phyloP scores from a whole-genome alignment of 78 protist species.

The Tieghemostelium lacteum region DNA sequence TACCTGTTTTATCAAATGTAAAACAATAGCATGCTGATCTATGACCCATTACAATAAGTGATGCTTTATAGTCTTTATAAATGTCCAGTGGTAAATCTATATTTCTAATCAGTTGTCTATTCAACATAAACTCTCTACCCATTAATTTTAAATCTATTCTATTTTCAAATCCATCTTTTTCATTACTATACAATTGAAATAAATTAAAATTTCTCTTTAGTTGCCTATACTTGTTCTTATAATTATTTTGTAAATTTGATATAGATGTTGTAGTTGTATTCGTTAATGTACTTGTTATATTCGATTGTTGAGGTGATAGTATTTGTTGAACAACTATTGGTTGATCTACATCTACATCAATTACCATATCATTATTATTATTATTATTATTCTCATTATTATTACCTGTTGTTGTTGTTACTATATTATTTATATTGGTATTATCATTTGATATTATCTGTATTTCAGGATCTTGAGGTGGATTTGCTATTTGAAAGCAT shows the following conservation, averaged over 20 bases:
- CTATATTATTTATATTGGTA: not conserved
- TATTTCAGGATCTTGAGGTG: not conserved
- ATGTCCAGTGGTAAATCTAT: not conserved
- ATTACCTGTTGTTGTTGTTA: not conserved
- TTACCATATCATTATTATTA: constrained; percentile 4
- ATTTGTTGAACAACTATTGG: too few relatives aligned
- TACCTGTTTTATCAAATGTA: constrained; percentile 43
- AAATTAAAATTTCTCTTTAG: not conserved
- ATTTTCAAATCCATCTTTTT: not conserved
- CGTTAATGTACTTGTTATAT: not conserved
- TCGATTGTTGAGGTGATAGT: too few relatives aligned
- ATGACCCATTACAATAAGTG: constrained; percentile 47
- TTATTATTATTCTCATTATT: not conserved
- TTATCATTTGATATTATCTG: not conserved
- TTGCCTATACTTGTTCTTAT: not conserved
- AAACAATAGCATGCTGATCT: constrained; percentile 71
- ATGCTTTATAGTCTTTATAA: constrained; percentile 6
- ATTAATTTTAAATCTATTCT: constrained; percentile 9
- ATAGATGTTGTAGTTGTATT: not conserved
- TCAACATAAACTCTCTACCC: not conserved
- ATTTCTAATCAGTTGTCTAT: not conserved
- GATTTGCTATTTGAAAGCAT: not conserved
- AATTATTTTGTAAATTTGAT: not conserved
- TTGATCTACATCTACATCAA: not conserved
- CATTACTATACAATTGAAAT: not conserved